Base-by-base conservation (phyloP, 441 rosid species). In the Breynia disticha region DNA sequence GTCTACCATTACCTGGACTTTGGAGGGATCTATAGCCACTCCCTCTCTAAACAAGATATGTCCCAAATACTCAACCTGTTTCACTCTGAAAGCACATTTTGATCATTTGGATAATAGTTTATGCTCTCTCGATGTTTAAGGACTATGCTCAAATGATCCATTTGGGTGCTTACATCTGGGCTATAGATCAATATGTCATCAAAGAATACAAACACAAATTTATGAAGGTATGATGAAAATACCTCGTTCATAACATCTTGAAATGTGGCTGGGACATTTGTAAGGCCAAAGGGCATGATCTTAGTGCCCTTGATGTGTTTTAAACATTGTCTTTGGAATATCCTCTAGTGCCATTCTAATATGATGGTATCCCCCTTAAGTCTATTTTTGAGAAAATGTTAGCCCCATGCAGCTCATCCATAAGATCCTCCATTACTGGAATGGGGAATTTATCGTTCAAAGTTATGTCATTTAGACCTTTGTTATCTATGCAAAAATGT, bases 271-370 rank as follows among this genome's bases (percentile, higher is more conserved):
- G 7, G 22, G 22, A 14, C 5, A 48, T 45, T 48, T 8, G 22
- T 48, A 4, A 48, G 51, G 9, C 51, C 51, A 16, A 48, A 48
- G 51, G 51, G 51, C 51, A 48, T 48, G 51, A 48, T 48, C 51
- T 8, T 48, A 16, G 16, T 0, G 51, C 11, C 8, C 22, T 8
- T 1, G 22, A 22, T 48, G 41, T 37, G 41, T 37, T 6, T 11
- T 6, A 11, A 37, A 37, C 6, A 11, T 11, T 37, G 41, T 37
- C 11, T 48, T 48, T 12, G 17, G 9, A 17, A 0, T 48, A 17
- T 16, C 22, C 0, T 8, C 7, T 10, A 10, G 7, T 16, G 9
- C 9, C 51, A 48, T 48, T 14, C 17, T 1, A 22, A 48, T 1
- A n/a, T 48, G 51, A 14, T 48, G 51, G 17, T 48, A 48, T 7